phyloP scores from a whole-genome alignment of 345 rosid species.

The Aegle marmelos region DNA sequence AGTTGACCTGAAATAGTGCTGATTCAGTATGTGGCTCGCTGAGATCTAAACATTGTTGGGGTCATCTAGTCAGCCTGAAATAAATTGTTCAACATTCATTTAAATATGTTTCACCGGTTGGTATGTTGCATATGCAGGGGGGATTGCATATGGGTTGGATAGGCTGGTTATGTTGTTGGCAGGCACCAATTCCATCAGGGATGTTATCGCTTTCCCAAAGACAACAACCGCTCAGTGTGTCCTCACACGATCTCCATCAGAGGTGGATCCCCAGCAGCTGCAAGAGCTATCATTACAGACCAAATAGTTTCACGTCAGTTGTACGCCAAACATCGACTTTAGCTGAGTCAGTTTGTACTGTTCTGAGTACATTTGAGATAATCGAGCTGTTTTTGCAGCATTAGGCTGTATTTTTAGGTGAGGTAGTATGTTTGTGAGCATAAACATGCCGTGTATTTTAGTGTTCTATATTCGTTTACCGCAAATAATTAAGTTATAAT shows the following conservation, averaged over 20 bases:
- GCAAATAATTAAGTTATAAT: too few relatives aligned
- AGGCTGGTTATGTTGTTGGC: slow-evolving; percentile 89
- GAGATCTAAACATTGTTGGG: neutral
- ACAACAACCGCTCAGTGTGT: slow-evolving; percentile 96
- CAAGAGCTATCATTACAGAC: slow-evolving; percentile 56
- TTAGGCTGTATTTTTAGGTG: neutral
- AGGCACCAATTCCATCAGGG: slow-evolving; percentile 76
- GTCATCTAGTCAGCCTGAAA: neutral
- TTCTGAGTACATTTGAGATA: neutral
- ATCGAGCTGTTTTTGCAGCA: neutral
- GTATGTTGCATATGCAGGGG: slow-evolving; percentile 46
- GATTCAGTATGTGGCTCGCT: neutral
- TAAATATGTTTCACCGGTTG: neutral
- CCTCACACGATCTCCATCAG: slow-evolving; percentile 81
- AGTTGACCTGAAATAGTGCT: neutral
- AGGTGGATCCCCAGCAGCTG: slow-evolving; percentile 87
- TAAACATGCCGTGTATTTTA: neutral
- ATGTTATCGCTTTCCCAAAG: slow-evolving; percentile 96
- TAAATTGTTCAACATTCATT: neutral
- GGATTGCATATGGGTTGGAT: slow-evolving; percentile 90
- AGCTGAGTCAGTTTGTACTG: neutral
- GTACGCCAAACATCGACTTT: neutral
- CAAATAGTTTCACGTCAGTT: slow-evolving; percentile 16
- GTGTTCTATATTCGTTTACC: too few relatives aligned
- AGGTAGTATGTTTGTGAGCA: neutral